Base-by-base conservation (phyloP, 345 rosid genomes). In the Mangifera indica region DNA sequence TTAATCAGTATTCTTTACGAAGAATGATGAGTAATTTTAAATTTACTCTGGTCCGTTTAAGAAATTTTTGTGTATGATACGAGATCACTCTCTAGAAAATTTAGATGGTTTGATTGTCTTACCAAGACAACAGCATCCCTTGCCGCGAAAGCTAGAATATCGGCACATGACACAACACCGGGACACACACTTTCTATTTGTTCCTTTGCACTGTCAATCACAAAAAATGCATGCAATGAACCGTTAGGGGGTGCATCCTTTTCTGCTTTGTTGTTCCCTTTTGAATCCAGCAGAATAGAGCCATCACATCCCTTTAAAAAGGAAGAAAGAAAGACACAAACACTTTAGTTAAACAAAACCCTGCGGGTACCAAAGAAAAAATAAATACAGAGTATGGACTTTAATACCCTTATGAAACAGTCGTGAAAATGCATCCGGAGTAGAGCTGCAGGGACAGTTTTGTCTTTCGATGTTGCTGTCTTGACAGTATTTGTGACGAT, bases 401-500 rank as follows among this genome's bases (percentile, higher is more conserved):
- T 45, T 17, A 22, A 13, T 78, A 84, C 87, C 81, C 85, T 75
- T 18, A 84, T 72, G 69, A 82, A 84, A 40, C 85, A 82, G 72
- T 84, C 88, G 11, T 82, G 85, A 79, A 84, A 80, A 79, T 84
- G 88, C 88, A 84, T 82, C 64, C 85, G 67, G 46, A 84, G 84
- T 26, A 84, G 68, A 4, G 85, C 80, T 4, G 85, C 88, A 11
- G 84, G 84, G 45, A 82, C 81, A 40, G 79, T 78, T 55, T 74
- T 82, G 60, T 84, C 88, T 60, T 60, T 76, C 44, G 12, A 46
- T 54, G 77, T 54, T 8, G 82, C 84, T 1, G 62, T 68, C 79
- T 78, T 66, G 64, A 84, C 84, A 4, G 73, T 72, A 7, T 74
- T 45, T 10, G 82, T 53, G 13, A 82, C 77, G 5, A 82, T 70